Evolutionary conservation across 2,329 filamentous ascomycete genomes (phyloP).

Genomic region (Penicillium crustosum): DNA sequence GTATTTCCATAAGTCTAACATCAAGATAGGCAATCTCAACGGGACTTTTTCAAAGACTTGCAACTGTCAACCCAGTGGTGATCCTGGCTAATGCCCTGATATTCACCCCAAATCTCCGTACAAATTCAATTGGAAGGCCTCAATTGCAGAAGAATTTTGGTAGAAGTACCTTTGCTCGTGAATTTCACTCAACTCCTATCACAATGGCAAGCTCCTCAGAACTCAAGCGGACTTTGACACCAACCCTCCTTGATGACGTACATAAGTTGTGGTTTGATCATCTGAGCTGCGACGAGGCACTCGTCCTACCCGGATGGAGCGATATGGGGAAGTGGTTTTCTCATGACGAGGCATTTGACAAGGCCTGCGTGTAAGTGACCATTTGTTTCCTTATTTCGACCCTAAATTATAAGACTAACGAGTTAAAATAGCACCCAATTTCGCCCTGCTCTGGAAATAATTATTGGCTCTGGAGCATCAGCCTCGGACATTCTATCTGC

Average conservation of each 20-base stretch:
- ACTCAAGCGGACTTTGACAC: conserved; percentile 19
- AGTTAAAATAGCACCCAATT: conserved; percentile 17
- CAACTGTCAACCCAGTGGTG: not conserved
- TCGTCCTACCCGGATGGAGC: conserved; percentile 18
- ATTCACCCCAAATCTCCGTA: not conserved
- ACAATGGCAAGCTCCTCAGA: conserved; percentile 6
- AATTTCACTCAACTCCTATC: conserved; percentile 8
- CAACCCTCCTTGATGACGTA: conserved; percentile 20
- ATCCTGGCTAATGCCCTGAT: not conserved
- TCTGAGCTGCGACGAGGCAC: conserved; percentile 13
- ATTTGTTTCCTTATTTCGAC: not conserved
- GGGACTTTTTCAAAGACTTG: not conserved
- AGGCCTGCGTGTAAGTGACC: conserved; percentile 21
- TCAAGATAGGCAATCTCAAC: not conserved
- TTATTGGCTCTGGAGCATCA: conserved; percentile 16
- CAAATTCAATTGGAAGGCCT: not conserved
- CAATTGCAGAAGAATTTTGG: not conserved
- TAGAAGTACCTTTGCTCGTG: not conserved
- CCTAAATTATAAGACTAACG: not conserved
- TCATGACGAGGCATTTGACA: conserved; percentile 19
- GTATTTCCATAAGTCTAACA: not conserved
- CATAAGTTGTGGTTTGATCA: conserved; percentile 29
- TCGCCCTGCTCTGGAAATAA: conserved; percentile 18
- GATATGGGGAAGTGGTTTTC: conserved; percentile 26
- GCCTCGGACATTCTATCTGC: conserved; percentile 17